Evolutionary conservation across 768 basidiomycete species (phyloP).

Genomic region (Lentinula sp.): DNA sequence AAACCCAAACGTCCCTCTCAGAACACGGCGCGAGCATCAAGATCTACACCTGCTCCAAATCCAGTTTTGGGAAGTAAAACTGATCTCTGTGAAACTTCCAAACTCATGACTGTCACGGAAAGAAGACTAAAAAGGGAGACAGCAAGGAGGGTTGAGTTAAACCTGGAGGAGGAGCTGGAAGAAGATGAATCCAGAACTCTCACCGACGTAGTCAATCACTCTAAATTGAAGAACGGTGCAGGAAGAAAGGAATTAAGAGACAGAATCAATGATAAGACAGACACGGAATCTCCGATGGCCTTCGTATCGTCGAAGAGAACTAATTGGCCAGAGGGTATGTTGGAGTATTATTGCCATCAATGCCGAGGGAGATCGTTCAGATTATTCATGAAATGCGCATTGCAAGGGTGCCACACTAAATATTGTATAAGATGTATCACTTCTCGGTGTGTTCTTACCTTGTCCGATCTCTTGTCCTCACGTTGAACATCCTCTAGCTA

Average conservation of each 20-base stretch:
- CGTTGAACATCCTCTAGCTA: conserved; percentile 17
- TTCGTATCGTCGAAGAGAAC: neutral
- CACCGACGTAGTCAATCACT: neutral
- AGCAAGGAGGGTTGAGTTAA: no score
- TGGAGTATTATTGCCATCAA: neutral
- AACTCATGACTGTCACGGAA: neutral
- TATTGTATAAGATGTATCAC: neutral
- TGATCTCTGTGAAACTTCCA: neutral
- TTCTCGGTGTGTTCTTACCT: neutral
- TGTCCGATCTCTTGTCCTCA: neutral
- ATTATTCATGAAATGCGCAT: neutral
- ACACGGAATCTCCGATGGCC: neutral
- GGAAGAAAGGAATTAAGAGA: neutral
- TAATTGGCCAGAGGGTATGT: neutral
- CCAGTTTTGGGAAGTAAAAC: neutral
- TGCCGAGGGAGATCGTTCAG: neutral
- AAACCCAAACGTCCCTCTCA: neutral
- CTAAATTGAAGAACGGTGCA: neutral
- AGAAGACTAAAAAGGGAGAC: neutral
- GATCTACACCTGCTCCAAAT: neutral
- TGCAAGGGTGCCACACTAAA: neutral
- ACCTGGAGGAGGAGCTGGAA: neutral
- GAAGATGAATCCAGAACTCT: neutral
- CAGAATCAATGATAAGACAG: neutral
- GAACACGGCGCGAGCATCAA: neutral